A percentile compares a stretch with the other conserved stretches of the same genome.
Conservation (phyloP, 148 eudicot genomes). For the Heliosperma pusillum region DNA sequence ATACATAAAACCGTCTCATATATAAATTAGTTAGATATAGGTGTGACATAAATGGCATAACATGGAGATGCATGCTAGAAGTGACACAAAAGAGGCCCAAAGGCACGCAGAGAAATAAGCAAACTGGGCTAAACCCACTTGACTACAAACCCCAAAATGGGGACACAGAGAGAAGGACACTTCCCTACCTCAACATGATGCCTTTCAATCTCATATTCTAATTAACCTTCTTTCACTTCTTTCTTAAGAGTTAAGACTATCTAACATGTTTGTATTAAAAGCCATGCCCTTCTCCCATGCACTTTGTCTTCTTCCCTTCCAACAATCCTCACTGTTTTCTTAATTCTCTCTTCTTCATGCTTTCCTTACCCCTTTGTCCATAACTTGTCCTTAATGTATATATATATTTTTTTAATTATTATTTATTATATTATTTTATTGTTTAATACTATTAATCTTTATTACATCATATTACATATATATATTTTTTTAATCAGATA, state of each 20-base stretch:
- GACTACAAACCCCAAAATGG: conserved; percentile 45
- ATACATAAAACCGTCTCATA: no score
- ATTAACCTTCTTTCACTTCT: not conserved
- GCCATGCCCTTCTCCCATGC: conserved; percentile 59
- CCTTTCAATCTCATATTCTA: not conserved
- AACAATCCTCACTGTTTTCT: conserved; percentile 35
- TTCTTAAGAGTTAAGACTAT: not conserved
- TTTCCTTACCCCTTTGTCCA: conserved; percentile 30
- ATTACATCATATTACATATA: not conserved
- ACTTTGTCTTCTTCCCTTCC: conserved; percentile 67
- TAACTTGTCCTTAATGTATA: conserved; percentile 22
- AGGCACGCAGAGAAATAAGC: conserved; percentile 35
- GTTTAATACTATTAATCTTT: not conserved
- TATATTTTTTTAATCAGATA: not conserved
- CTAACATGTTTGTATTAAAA: conserved; percentile 33
- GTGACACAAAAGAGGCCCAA: conserved; percentile 26
- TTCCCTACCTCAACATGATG: conserved; percentile 22
- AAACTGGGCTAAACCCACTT: conserved; percentile 47
- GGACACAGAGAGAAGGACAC: conserved; percentile 35
- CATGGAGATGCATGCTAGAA: conserved; percentile 28
- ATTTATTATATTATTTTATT: not conserved
- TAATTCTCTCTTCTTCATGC: conserved; percentile 25
- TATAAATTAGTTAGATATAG: not conserved
- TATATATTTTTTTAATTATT: not conserved
- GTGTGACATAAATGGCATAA: conserved; percentile 21